These are phyloP conservation scores for Ascochyta koolunga DNA, from an alignment of 2,329 filamentous ascomycete species.

Conservation along the genomic window DNA sequence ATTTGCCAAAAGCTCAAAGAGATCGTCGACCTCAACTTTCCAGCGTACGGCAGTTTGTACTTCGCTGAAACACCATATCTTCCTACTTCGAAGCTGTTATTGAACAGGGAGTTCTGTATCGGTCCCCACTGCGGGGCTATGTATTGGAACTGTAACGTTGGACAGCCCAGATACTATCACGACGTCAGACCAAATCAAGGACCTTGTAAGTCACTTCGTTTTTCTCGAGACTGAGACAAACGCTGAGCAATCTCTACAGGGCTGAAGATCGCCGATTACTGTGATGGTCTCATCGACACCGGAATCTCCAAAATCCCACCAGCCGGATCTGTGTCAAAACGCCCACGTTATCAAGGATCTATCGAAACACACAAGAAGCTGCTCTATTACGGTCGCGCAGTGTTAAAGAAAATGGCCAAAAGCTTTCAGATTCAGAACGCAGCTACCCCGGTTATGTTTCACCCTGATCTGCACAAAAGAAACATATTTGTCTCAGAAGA, in stretches of 20 bases:
- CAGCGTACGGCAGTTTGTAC: slow-evolving; percentile 48
- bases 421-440: slow-evolving; percentile 35
- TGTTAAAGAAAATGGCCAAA: slow-evolving; percentile 40
- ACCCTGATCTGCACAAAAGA: slow-evolving; percentile 51
- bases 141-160: slow-evolving; percentile 41
- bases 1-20: slow-evolving; percentile 39
- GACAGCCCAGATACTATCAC: slow-evolving; percentile 44
- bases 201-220: slow-evolving; percentile 45
- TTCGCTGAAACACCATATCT: slow-evolving; percentile 31
- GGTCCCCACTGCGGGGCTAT: slow-evolving; percentile 38
- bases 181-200: slow-evolving; percentile 44
- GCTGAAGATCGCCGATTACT: slow-evolving; percentile 42
- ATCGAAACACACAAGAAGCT: slow-evolving; percentile 43
- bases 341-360: slow-evolving; percentile 45
- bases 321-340: slow-evolving; percentile 19
- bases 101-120: slow-evolving; percentile 35
- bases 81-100: slow-evolving; percentile 13
- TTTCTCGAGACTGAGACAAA: slow-evolving; percentile 10
- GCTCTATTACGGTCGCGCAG: slow-evolving; percentile 34
- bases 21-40: slow-evolving; percentile 43
- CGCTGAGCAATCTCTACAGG: slow-evolving; percentile 36
- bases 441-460: slow-evolving; percentile 44
- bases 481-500: slow-evolving; percentile 53
- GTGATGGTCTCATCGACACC: slow-evolving; percentile 48
- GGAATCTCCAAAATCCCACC: slow-evolving; percentile 47